These are phyloP conservation scores for Limonium bicolor DNA, from an alignment of 148 eudicot species.

Conservation along the genomic window DNA sequence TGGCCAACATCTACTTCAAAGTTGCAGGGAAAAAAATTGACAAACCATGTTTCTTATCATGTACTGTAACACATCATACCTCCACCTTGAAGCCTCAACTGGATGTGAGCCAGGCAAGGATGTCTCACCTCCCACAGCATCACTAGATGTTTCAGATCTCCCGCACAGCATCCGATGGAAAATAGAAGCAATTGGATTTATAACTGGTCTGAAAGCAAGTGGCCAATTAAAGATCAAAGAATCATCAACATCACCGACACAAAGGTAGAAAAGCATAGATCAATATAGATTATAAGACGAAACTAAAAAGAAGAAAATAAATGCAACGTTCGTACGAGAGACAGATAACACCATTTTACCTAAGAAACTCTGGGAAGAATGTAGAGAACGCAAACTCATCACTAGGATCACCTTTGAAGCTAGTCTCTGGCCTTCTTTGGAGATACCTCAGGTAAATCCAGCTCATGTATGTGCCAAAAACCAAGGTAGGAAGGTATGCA, in stretches of 20 bases:
- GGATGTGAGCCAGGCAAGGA: slow-evolving; percentile 85
- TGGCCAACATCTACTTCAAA: no score
- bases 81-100: slow-evolving; percentile 81
- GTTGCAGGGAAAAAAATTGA: slow-evolving; percentile 2
- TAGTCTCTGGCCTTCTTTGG: slow-evolving; percentile 66
- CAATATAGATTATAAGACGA: neutral
- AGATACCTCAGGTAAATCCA: slow-evolving; percentile 89
- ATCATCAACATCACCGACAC: no score
- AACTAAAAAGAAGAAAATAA: no score
- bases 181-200: slow-evolving; percentile 68
- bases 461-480: slow-evolving; percentile 78
- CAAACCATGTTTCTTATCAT: no score
- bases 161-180: slow-evolving; percentile 71
- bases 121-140: slow-evolving; percentile 36
- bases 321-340: no score
- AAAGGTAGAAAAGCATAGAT: no score
- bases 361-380: slow-evolving; percentile 70
- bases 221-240: neutral
- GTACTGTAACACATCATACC: slow-evolving; percentile 37
- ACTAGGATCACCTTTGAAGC: slow-evolving; percentile 81
- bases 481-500: slow-evolving; percentile 56
- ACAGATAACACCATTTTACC: slow-evolving; percentile 37
- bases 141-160: slow-evolving; percentile 38
- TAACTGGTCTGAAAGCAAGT: slow-evolving; percentile 85
- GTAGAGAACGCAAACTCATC: slow-evolving; percentile 89